Evolutionary conservation across 2,329 filamentous ascomycete genomes (phyloP).

Genomic region (Apiospora phragmitis): DNA sequence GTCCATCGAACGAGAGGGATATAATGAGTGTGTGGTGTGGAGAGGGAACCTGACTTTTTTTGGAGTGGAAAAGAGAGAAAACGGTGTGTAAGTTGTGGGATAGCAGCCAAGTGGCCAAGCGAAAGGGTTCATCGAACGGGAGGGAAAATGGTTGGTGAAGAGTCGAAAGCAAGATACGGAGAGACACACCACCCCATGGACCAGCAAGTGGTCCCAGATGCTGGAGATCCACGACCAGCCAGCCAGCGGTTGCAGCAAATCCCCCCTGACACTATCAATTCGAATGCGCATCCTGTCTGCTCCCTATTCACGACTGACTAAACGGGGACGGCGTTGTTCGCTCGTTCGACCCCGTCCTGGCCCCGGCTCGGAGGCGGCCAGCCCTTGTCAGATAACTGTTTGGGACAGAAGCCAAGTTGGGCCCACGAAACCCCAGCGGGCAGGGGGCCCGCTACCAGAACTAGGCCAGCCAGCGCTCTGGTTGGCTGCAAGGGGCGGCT

Average conservation of each 20-base stretch:
- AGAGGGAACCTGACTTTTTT: conserved; percentile 15
- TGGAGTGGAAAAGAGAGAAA: conserved; percentile 17
- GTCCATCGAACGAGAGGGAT: conserved; percentile 12
- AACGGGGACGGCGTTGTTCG: background rate
- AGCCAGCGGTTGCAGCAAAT: background rate
- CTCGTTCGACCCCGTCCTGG: background rate
- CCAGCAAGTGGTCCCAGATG: background rate
- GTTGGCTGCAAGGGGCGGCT: background rate
- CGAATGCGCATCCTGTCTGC: background rate
- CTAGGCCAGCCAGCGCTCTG: background rate
- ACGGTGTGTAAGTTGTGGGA: conserved; percentile 13
- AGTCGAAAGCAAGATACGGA: conserved; percentile 21
- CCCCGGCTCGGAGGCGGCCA: conserved; percentile 2
- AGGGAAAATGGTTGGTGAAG: conserved; percentile 22
- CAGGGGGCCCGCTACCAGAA: background rate
- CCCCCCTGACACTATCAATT: conserved; percentile 22
- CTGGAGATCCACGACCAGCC: background rate
- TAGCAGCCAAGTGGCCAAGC: conserved; percentile 21
- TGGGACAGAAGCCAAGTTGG: background rate
- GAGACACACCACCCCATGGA: background rate
- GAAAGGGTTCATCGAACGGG: conserved; percentile 11
- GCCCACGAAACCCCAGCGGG: conserved; percentile 3
- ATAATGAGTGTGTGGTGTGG: conserved; percentile 17
- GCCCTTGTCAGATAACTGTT: conserved; percentile 9
- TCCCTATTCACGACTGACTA: background rate